Conservation (phyloP, 208 protist species). For the Trypanosoma conorhini region DNA sequence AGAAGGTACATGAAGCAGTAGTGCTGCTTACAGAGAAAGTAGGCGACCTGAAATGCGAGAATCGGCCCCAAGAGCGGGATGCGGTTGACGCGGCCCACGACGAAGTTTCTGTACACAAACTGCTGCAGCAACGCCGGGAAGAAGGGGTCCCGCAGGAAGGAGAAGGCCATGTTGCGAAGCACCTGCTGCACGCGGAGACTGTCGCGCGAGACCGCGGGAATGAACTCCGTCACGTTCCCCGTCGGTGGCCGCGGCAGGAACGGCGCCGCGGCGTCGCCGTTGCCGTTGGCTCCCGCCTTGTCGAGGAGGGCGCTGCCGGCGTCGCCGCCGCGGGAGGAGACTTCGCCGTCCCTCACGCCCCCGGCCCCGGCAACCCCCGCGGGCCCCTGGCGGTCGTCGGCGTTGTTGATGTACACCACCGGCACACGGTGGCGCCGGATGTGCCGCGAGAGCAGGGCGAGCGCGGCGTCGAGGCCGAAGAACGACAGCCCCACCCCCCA, state of each 20-base stretch:
- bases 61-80: conserved; percentile 76
- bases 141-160: conserved; percentile 79
- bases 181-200: conserved; percentile 64
- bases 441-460: conserved; percentile 47
- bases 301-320: not conserved
- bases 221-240: conserved; percentile 22
- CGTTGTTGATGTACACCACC: conserved; percentile 60
- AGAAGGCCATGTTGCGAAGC: conserved; percentile 51
- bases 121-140: conserved; percentile 72
- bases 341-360: conserved; percentile 15
- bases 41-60: conserved; percentile 58
- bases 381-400: not conserved
- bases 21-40: conserved; percentile 82
- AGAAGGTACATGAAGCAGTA: conserved; percentile 87
- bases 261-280: not conserved
- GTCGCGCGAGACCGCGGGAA: conserved; percentile 51
- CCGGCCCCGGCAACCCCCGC: not conserved
- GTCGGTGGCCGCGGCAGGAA: conserved; percentile 1
- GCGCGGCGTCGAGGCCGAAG: conserved; percentile 52
- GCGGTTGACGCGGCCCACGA: conserved; percentile 63
- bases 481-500: conserved; percentile 60
- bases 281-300: not conserved
- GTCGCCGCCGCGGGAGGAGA: conserved; percentile 8
- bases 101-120: conserved; percentile 63
- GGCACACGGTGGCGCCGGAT: conserved; percentile 67